Evolutionary conservation across 768 basidiomycete genomes (phyloP), one percentile per base, ranked within the genome.

Genomic region (Podaxis sp.): DNA sequence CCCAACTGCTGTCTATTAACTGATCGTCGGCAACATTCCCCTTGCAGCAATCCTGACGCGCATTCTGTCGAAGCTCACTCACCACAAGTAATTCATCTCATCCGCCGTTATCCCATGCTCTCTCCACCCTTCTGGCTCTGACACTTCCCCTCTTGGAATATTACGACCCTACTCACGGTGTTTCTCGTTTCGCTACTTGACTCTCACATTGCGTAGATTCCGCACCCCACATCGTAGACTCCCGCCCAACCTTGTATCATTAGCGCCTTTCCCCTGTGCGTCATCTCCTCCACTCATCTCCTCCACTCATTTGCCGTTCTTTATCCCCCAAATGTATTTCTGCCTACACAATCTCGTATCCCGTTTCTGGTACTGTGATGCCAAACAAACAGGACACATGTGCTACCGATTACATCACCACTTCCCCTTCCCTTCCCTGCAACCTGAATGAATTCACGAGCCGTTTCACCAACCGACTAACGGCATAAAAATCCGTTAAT

Each of bases 401-500:
- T 54, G 42, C 27, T 50, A 14, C 2, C 46, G 32, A n/a, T 35
- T 57, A 21, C 52, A 28, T 54, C 23, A 54, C 13, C 27, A n/a
- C 16, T n/a, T 16, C 27, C 28, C 9, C 13, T 53, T 36, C 51
- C 32, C n/a, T 16, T 57, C n/a, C 35, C 32, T 27, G 36, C 27
- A 18, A 18, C 6, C 25, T 36, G 32, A 57, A 57, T 57, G 35
- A 57, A 57, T 13, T 14, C 46, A 14, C 27, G 21, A 37, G 32
- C 47, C 57, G 25, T 50, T 13, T 14, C 46, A 14, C 27, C 14
- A 37, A 32, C 47, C 57, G 25, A 4, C 37, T 59, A 32, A 42
- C 50, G 57, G 50, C 37, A 59, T 44, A 40, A 50, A 32, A 59
- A 28, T 40, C 50, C 50, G 58, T 60, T 51, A 36, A 60, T 60